Evolutionary conservation across 805 yeast species (phyloP).

Genomic region (Wickerhamiella hasegawae): DNA sequence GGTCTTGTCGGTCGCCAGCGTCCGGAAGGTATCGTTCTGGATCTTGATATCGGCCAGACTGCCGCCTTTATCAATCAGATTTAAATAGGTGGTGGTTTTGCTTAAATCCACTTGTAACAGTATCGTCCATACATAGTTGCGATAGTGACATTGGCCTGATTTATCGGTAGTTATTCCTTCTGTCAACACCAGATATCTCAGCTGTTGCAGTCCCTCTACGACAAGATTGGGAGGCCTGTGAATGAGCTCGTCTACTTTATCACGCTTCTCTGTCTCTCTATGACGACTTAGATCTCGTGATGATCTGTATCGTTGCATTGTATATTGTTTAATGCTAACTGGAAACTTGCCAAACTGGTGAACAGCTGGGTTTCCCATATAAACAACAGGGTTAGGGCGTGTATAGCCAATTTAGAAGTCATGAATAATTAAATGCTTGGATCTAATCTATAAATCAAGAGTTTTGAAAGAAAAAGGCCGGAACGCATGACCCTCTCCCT

Average conservation of each 20-base stretch:
- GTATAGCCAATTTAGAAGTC: too few species aligned
- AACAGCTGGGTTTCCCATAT: too few species aligned
- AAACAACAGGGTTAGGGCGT: too few species aligned
- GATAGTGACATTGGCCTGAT: slow-evolving; percentile 38
- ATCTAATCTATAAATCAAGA: background rate
- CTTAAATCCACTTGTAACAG: slow-evolving; percentile 47
- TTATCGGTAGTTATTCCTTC: slow-evolving; percentile 24
- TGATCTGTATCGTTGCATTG: background rate
- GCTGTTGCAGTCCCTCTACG: slow-evolving; percentile 35
- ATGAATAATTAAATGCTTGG: too few species aligned
- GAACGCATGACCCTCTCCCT: slow-evolving; percentile 88
- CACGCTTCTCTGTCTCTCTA: slow-evolving; percentile 13
- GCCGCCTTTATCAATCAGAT: slow-evolving; percentile 39
- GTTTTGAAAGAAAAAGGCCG: slow-evolving; percentile 60
- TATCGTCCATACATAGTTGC: slow-evolving; percentile 71
- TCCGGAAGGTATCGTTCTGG: slow-evolving; percentile 71
- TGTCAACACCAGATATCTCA: slow-evolving; percentile 35
- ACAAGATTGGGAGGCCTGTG: slow-evolving; percentile 26
- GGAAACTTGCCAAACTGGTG: too few species aligned
- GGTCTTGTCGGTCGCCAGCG: slow-evolving; percentile 54
- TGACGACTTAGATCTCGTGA: background rate
- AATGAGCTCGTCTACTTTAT: slow-evolving; percentile 34
- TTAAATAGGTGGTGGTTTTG: slow-evolving; percentile 37
- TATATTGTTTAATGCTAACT: too few species aligned
- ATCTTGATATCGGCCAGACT: slow-evolving; percentile 51